These are phyloP conservation scores for Thalassiosira hispida DNA, from an alignment of 352 stramenopile genomes.

Conservation along the genomic window DNA sequence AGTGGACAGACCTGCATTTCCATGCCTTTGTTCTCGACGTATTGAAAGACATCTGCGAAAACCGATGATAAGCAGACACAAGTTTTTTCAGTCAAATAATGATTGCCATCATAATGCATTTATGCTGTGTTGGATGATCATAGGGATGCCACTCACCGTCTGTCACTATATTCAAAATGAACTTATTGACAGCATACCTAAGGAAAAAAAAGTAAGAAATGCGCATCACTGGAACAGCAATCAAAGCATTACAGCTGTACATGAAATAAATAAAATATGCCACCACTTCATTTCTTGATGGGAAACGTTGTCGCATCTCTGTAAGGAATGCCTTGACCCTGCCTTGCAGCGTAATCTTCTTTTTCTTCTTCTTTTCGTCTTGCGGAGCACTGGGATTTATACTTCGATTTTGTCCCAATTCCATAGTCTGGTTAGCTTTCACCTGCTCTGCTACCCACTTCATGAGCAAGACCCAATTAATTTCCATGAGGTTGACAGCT, in stretches of 20 bases:
- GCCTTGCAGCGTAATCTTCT: constrained; percentile 2
- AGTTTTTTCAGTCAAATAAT: not conserved
- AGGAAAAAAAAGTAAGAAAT: constrained; percentile 66
- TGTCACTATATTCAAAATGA: constrained; percentile 70
- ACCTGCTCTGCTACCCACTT: constrained; percentile 41
- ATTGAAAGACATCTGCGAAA: constrained; percentile 83
- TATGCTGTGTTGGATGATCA: not conserved
- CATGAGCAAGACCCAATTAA: constrained; percentile 74
- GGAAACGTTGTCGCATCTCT: constrained; percentile 21
- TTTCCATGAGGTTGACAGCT: constrained; percentile 70
- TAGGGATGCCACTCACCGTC: constrained; percentile 42
- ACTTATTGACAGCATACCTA: constrained; percentile 61
- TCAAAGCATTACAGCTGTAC: constrained; percentile 65
- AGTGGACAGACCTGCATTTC: constrained; percentile 65
- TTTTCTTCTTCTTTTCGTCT: constrained; percentile 34
- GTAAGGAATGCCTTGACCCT: constrained; percentile 6
- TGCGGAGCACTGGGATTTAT: not conserved
- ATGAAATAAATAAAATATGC: constrained; percentile 58
- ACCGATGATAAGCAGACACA: constrained; percentile 1
- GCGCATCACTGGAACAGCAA: constrained; percentile 65
- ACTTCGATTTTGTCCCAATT: not conserved
- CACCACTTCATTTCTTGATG: constrained; percentile 60
- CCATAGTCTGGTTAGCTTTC: not conserved
- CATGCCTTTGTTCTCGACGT: constrained; percentile 82
- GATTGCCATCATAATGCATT: not conserved